Conservation (phyloP, 305 asterid species). For the Coffea humblotiana region DNA sequence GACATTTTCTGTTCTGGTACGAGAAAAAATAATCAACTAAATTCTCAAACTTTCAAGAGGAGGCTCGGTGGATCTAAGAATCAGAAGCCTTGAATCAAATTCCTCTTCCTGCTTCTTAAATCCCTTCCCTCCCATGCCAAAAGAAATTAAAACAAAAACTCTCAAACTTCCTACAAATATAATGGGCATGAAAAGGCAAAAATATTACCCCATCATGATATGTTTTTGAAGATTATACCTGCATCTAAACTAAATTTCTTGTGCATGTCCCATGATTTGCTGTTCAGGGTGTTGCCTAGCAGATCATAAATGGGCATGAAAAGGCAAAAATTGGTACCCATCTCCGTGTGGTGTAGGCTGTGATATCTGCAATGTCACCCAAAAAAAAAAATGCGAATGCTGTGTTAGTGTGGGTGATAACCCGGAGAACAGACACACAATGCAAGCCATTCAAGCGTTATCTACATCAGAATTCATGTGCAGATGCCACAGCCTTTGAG, state of each 20-base stretch:
- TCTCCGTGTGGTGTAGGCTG: constrained; percentile 64
- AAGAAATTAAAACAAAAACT: too few relatives aligned
- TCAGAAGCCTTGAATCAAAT: too few relatives aligned
- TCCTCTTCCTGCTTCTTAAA: too few relatives aligned
- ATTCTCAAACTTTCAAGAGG: too few relatives aligned
- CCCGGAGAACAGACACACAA: not conserved
- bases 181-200: too few relatives aligned
- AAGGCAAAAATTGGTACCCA: constrained; percentile 68
- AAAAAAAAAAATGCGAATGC: not conserved
- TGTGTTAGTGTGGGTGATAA: not conserved
- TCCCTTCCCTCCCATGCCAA: too few relatives aligned
- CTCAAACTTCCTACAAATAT: not conserved
- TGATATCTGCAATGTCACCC: constrained; percentile 59
- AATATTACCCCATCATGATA: not conserved
- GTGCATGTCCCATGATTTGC: constrained; percentile 72
- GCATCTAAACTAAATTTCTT: constrained; percentile 45
- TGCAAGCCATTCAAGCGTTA: not conserved
- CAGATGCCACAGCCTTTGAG: not conserved
- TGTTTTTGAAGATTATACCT: constrained; percentile 31
- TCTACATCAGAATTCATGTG: constrained; percentile 5
- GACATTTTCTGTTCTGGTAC: too few relatives aligned
- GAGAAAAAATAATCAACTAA: too few relatives aligned
- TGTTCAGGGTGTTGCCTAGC: constrained; percentile 66
- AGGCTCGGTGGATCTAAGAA: too few relatives aligned
- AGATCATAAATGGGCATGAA: constrained; percentile 94